A percentile compares a stretch with the other conserved stretches of the same genome.
Conservation (phyloP, 1,139 yeast genomes). For the Candida dubliniensis region DNA sequence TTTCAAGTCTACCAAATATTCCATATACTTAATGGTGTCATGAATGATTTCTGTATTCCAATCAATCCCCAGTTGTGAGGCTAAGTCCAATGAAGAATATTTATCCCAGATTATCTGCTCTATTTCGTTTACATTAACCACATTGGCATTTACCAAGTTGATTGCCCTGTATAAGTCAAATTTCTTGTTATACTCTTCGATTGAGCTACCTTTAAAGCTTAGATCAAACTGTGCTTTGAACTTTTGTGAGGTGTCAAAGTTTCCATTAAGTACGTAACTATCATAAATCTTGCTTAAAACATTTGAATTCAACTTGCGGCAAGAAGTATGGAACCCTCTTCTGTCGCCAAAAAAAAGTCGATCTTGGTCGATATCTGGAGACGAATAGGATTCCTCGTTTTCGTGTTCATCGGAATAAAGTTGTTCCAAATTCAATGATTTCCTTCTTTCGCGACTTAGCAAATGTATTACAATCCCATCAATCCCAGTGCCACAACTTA, state of each 20-base stretch:
- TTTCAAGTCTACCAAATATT: slow-evolving; percentile 31
- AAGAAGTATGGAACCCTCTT: slow-evolving; percentile 34
- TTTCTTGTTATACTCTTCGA: slow-evolving; percentile 33
- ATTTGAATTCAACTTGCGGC: slow-evolving; percentile 15
- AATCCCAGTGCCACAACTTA: slow-evolving; percentile 66
- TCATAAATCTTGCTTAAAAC: slow-evolving; percentile 8
- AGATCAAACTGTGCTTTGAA: slow-evolving; percentile 18
- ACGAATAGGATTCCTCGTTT: background rate
- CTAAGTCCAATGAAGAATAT: slow-evolving; percentile 23
- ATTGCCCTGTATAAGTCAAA: slow-evolving; percentile 38
- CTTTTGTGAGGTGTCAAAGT: background rate
- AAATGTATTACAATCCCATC: slow-evolving; percentile 70
- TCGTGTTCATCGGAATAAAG: slow-evolving; percentile 52
- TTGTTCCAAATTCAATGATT: slow-evolving; percentile 66
- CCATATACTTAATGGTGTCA: slow-evolving; percentile 34
- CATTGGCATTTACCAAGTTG: slow-evolving; percentile 35
- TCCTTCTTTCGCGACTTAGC: slow-evolving; percentile 67
- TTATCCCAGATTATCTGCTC: slow-evolving; percentile 28
- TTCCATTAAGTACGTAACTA: slow-evolving; percentile 6
- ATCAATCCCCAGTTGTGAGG: slow-evolving; percentile 11
- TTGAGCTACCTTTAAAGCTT: slow-evolving; percentile 18
- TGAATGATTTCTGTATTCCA: slow-evolving; percentile 19
- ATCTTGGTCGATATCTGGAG: slow-evolving; percentile 26
- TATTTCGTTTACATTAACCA: slow-evolving; percentile 27
- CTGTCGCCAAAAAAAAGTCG: slow-evolving; percentile 49